These are phyloP conservation scores for Quercus berberidifolia DNA, from an alignment of 306 rosid species.

Conservation along the genomic window DNA sequence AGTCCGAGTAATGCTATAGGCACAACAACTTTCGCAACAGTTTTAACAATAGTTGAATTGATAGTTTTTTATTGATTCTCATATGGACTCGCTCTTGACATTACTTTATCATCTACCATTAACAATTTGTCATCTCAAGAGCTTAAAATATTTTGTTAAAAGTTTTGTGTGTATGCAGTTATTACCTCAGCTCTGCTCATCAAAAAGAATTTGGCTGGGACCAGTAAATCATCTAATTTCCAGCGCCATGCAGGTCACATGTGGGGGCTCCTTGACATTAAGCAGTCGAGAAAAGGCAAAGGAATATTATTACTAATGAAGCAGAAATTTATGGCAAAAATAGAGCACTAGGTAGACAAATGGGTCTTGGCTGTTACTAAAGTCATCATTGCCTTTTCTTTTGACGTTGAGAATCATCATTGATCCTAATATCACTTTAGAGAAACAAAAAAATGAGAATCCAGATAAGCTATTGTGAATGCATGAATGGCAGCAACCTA, in stretches of 20 bases:
- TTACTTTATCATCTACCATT: too few species aligned
- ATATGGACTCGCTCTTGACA: too few species aligned
- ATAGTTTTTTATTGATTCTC: too few species aligned
- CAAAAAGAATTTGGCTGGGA: neutral
- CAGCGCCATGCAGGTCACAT: slow-evolving; percentile 22
- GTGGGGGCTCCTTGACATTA: slow-evolving; percentile 43
- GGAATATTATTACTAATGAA: slow-evolving; percentile 33
- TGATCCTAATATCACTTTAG: slow-evolving; percentile 3
- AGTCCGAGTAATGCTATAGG: too few species aligned
- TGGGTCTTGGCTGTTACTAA: slow-evolving; percentile 38
- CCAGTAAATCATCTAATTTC: neutral
- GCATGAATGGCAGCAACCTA: slow-evolving; percentile 33
- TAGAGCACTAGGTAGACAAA: slow-evolving; percentile 25
- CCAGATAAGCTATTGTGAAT: slow-evolving; percentile 27
- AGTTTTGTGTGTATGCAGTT: too few species aligned
- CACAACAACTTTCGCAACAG: too few species aligned
- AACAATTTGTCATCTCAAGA: too few species aligned
- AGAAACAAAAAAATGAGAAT: slow-evolving; percentile 5
- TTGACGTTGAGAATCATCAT: neutral
- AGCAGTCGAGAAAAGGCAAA: slow-evolving; percentile 21
- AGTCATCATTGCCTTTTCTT: slow-evolving; percentile 34
- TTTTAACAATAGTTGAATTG: too few species aligned
- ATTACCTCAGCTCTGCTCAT: neutral
- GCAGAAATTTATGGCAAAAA: slow-evolving; percentile 37
- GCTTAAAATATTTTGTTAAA: too few species aligned